A percentile compares a stretch with the other conserved stretches of the same genome.
phyloP scores from a whole-genome alignment of 2,329 filamentous ascomycete species.

The Penicillium verrucosum region DNA sequence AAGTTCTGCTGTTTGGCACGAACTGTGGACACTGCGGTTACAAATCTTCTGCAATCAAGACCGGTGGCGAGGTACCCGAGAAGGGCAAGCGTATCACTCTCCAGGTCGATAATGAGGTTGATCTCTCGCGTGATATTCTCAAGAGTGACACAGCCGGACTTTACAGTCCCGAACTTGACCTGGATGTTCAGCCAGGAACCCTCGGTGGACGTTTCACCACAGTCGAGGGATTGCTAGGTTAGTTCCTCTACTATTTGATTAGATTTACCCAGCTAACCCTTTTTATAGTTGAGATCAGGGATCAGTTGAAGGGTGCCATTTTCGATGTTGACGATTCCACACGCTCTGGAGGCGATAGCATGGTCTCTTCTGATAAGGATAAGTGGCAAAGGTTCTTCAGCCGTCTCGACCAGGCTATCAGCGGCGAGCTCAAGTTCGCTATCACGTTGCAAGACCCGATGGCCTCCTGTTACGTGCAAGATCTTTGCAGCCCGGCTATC shows the following conservation, averaged over 20 bases:
- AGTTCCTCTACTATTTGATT: not conserved
- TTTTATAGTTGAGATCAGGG: conserved; percentile 81
- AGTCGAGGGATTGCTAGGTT: conserved; percentile 64
- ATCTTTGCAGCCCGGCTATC: conserved; percentile 71
- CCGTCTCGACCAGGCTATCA: conserved; percentile 72
- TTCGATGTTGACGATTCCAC: conserved; percentile 67
- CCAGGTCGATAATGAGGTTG: conserved; percentile 63
- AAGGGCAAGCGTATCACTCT: conserved; percentile 82
- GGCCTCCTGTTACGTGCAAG: conserved; percentile 91
- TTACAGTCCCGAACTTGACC: conserved; percentile 78
- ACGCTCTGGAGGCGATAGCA: conserved; percentile 70
- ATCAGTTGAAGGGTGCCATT: conserved; percentile 83
- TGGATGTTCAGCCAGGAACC: conserved; percentile 67
- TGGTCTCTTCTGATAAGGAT: conserved; percentile 60
- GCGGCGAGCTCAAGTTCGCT: conserved; percentile 74
- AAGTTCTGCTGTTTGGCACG: conserved; percentile 93
- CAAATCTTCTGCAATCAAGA: conserved; percentile 95
- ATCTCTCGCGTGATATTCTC: conserved; percentile 87
- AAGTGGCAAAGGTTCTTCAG: conserved; percentile 82
- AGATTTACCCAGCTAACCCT: not conserved
- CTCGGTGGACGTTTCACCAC: conserved; percentile 96
- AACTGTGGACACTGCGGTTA: conserved; percentile 90
- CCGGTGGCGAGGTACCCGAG: conserved; percentile 84
- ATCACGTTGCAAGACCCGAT: conserved; percentile 83
- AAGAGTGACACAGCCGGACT: conserved; percentile 92